Base-by-base conservation (phyloP, 2,329 filamentous ascomycete species). In the Xylariales sp. region DNA sequence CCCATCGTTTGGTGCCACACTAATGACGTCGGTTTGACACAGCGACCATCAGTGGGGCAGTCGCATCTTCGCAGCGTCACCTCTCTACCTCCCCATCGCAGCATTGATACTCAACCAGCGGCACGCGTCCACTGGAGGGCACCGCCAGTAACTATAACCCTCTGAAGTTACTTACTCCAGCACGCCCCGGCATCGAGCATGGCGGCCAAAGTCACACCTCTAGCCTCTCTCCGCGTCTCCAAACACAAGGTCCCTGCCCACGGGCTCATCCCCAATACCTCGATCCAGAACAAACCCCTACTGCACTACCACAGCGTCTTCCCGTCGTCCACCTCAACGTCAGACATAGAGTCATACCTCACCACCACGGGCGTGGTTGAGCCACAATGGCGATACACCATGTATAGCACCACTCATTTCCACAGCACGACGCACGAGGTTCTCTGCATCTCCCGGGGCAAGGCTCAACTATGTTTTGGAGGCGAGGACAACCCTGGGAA, bases 381-480 rank as follows among this genome's bases (percentile, higher is more conserved):
- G 2, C 80, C 83, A 0, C 77, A 82, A 54, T 86, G 82, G 82
- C 70, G 76, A 19, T 85, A 80, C 60, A 79, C 78, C 12, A 86
- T 86, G 81, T 86, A 82, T 58, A 60, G 57, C 25, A 74, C 71
- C 5, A 78, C 73, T 1, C 82, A 86, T 60, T 87, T 82, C 58
- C 82, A 87, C 62, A 78, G 69, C 51, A 85, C 73, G 0, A 73
- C 76, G 0, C 82, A 86, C 55, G 81, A 86, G 61, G 73, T 86
- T 3, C 70, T 88, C 3, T 76, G 70, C 49, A 70, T 86, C 35
- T 69, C 71, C 31, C 60, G 60, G 3, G 81, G 83, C 0, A 68
- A 63, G 18, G 82, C 84, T 0, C 68, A 62, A 25, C 64, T 87
- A 1, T 83, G 80, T 46, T 86, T 87, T 47, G 82, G 82, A 4